Percentiles rank a stretch among this genome's conserved stretches.
Evolutionary conservation across 208 protist species (phyloP).

Genomic region (Wallacemonas sp.): DNA sequence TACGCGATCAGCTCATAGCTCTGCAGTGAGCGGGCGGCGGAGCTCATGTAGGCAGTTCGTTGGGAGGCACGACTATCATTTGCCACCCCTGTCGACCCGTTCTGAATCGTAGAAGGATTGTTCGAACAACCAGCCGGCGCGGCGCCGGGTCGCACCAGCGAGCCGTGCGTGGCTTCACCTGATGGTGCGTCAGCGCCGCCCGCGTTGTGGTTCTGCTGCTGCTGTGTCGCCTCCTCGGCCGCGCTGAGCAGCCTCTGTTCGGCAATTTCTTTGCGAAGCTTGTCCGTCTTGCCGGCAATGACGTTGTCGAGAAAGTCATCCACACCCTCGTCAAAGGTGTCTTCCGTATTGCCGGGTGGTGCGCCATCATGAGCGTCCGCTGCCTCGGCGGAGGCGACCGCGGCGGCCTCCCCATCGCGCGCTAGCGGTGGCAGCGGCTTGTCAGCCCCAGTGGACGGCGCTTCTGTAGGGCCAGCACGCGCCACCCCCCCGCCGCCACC

Average conservation of each 20-base stretch:
- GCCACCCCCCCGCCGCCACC: too few species aligned
- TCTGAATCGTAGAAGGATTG: neutral
- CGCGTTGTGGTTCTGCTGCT: neutral
- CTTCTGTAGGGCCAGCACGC: too few species aligned
- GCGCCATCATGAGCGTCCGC: neutral
- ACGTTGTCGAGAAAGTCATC: constrained; percentile 66
- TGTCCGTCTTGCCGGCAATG: constrained; percentile 60
- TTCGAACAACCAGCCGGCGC: too few species aligned
- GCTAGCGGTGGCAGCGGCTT: too few species aligned
- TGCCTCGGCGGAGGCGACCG: neutral
- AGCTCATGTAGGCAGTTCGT: constrained; percentile 25
- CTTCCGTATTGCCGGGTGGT: neutral
- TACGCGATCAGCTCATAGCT: constrained; percentile 87
- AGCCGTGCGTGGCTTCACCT: too few species aligned
- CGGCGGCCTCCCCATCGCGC: too few species aligned
- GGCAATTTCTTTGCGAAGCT: constrained; percentile 51
- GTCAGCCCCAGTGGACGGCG: too few species aligned
- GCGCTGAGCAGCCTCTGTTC: constrained; percentile 37
- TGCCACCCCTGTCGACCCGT: neutral
- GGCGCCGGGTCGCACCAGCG: too few species aligned
- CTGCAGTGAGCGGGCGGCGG: constrained; percentile 75
- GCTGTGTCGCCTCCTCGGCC: constrained; percentile 12
- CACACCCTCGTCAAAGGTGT: constrained; percentile 27
- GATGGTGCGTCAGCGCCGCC: neutral
- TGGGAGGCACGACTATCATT: neutral